These are phyloP conservation scores for Wickerhamiella dianesei DNA, from an alignment of 805 yeast genomes.

Conservation along the genomic window DNA sequence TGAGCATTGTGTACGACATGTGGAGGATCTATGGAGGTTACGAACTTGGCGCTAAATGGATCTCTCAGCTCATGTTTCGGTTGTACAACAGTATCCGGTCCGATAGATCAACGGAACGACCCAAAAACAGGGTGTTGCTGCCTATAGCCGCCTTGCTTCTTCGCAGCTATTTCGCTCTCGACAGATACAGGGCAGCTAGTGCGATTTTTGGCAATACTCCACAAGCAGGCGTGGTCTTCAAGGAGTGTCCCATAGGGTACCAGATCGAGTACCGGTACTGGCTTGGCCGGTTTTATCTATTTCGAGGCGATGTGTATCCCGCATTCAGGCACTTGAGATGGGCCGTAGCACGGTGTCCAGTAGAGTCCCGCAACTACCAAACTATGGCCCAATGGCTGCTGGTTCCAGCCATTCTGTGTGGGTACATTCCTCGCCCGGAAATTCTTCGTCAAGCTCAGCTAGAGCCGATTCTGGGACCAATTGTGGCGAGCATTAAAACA, in stretches of 20 bases:
- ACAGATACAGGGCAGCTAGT: not conserved
- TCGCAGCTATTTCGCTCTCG: not conserved
- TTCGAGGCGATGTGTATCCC: slow-evolving; percentile 7
- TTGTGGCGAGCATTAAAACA: slow-evolving; percentile 28
- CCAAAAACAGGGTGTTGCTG: not conserved
- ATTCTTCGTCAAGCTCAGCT: slow-evolving; percentile 21
- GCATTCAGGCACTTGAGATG: slow-evolving; percentile 35
- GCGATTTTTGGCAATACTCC: not conserved
- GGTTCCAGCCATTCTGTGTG: slow-evolving; percentile 42
- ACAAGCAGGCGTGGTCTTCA: not conserved
- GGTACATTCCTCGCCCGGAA: slow-evolving; percentile 34
- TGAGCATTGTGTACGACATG: not conserved
- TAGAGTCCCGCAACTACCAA: slow-evolving; percentile 26
- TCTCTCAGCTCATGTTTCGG: not conserved
- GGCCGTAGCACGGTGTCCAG: slow-evolving; percentile 35
- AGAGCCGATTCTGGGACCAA: slow-evolving; percentile 27
- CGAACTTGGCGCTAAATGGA: not conserved
- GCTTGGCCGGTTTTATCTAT: slow-evolving; percentile 26
- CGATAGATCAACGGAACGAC: not conserved
- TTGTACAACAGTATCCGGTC: not conserved
- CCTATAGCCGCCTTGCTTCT: not conserved
- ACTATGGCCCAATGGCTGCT: slow-evolving; percentile 36
- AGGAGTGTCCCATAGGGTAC: slow-evolving; percentile 9
- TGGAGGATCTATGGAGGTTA: not conserved
- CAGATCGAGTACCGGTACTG: slow-evolving; percentile 21